Evolutionary conservation across 2,329 filamentous ascomycete genomes (phyloP), one percentile per base, ranked within the genome.

Genomic region (Esteya vermicola): DNA sequence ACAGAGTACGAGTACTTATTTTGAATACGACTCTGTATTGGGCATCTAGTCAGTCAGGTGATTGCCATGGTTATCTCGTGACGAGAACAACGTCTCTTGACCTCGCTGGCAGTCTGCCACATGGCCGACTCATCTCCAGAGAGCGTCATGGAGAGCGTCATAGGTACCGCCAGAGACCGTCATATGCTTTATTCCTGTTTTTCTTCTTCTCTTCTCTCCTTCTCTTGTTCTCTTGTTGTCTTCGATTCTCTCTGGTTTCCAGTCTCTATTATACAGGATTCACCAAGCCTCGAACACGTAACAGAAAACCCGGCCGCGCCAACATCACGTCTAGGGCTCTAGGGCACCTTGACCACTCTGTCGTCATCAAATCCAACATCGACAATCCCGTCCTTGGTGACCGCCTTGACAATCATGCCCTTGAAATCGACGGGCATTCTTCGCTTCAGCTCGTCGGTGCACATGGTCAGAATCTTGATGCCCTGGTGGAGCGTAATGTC

Each of bases 341-440:
- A 81, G 52, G 75, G 70, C 50, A 67, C 62, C 60, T 72, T 74
- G 28, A 81, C 76, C 43, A 79, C 64, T 60, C 77, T 78, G 63
- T 82, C 79, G 57, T 94, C 85, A 57, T 89, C 81, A 58, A 86
- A 93, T 48, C 85, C 76, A 53, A 93, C 73, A 52, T 91, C 85
- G 51, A 75, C 67, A 46, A 98, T 81, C 10, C 93, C 91, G 52
- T 96, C 85, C 66, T 93, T 93, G 46, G 86, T 94, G 54, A 98
- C 78, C 27, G 86, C 82, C 72, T 96, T 96, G 53, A 98, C 88
- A 39, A 72, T 56, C 78, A 94, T 84, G 30, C 91, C 91, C 72
- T 98, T 98, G 75, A 96, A 98, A 61, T 98, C 91, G 57, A 98
- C 88, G 44, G 91, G 91, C 70, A 98, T 75, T 63, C 93, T 77